These are phyloP conservation scores for Yarrowia sp. DNA, from an alignment of 805 yeast species.

Conservation along the genomic window DNA sequence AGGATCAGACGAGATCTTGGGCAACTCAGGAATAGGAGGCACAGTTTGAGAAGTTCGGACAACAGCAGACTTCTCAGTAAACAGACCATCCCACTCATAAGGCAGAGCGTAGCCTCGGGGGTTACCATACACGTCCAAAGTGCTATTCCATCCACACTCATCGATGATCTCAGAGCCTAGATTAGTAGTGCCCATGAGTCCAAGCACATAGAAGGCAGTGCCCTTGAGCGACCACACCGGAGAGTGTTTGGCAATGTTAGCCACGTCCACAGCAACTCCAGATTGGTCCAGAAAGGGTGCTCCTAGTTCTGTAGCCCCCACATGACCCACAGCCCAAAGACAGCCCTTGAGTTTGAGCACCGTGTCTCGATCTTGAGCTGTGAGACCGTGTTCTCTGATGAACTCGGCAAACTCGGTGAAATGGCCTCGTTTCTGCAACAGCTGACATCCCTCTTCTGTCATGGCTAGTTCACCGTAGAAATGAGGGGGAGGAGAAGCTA, in stretches of 20 bases:
- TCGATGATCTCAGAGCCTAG: constrained; percentile 88
- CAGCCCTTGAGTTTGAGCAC: constrained; percentile 67
- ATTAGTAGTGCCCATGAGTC: constrained; percentile 70
- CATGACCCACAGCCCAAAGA: constrained; percentile 86
- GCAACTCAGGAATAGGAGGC: constrained; percentile 25
- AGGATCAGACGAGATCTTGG: constrained; percentile 41
- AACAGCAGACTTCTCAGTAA: neutral
- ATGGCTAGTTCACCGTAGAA: constrained; percentile 81
- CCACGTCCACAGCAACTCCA: constrained; percentile 58
- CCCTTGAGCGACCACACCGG: constrained; percentile 70
- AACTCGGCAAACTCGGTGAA: constrained; percentile 48
- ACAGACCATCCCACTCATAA: constrained; percentile 44
- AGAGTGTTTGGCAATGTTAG: constrained; percentile 57
- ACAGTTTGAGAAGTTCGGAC: constrained; percentile 16
- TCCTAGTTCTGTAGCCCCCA: constrained; percentile 77
- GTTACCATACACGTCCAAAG: constrained; percentile 54
- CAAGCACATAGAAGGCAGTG: constrained; percentile 77
- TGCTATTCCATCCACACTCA: constrained; percentile 76
- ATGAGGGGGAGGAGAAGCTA: constrained; percentile 35
- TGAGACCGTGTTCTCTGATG: constrained; percentile 45
- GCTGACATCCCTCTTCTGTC: constrained; percentile 78
- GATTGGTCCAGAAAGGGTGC: constrained; percentile 61
- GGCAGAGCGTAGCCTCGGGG: constrained; percentile 56
- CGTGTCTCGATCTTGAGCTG: constrained; percentile 50
- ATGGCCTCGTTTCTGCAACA: constrained; percentile 60